Evolutionary conservation across 306 rosid genomes (phyloP), one percentile per base, ranked within the genome.

Genomic region (Ziziphus jujuba): DNA sequence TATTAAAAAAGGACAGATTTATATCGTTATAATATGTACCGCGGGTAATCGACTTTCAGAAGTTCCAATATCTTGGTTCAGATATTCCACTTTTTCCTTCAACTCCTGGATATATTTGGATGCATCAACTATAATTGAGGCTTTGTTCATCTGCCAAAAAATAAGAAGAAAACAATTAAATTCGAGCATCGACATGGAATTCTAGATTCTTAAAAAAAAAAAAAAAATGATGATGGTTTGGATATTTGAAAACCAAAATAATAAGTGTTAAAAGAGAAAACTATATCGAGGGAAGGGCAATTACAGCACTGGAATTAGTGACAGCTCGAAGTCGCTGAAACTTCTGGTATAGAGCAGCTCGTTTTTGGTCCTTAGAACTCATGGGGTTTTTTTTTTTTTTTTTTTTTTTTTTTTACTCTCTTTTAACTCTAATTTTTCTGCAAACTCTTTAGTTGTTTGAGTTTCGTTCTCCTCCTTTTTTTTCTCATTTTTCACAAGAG

Each of bases 301-400:
- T 79, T 89, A 92, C 98, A 63, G 91, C 85, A 72, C 35, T 82
- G 65, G 98, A 89, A 52, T 78, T 84, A 64, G 96, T 89, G 81
- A 77, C 79, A 23, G 82, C 80, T 36, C 92, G 84, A 75, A 87
- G 90, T 56, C 77, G 80, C 45, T 79, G 81, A 69, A 85, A 51
- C 35, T 75, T 81, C 47, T 75, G 54, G 62, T 83, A 75, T 3
- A 77, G 71, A 67, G 83, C 81, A 28, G 67, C 85, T 71, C 75
- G 85, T 69, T 73, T 83, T 59, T 56, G 38, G n/a, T 69, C 84
- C 59, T 63, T 72, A 5, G 91, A 44, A 47, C 66, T 71, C 89
- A 84, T 84, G 65, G n/a, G n/a, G n/a, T n/a, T n/a, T n/a, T n/a
- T n/a, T n/a, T n/a, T n/a, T 58, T 72, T 53, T 20, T 61, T 61